Evolutionary conservation across 495 filamentous ascomycete species (phyloP).

Genomic region (Penicillium antarcticum): DNA sequence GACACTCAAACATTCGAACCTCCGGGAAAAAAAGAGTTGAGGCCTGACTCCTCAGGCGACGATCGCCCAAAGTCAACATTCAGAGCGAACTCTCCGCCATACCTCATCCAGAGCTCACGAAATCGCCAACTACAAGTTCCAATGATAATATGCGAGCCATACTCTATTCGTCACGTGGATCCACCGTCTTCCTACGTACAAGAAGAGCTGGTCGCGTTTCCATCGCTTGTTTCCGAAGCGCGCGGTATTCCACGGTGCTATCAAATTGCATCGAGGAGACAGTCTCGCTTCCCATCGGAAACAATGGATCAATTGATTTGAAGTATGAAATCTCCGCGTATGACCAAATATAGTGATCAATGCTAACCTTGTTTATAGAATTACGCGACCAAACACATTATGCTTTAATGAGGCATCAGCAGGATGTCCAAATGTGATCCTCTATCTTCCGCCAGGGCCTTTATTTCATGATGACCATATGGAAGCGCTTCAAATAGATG

Average conservation of each 20-base stretch:
- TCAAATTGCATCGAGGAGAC: constrained; percentile 14
- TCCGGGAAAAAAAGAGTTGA: too few relatives aligned
- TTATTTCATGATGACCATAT: constrained; percentile 15
- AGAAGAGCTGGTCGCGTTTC: neutral
- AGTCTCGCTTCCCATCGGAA: constrained; percentile 28
- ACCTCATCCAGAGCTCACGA: constrained; percentile 27
- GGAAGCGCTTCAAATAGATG: neutral
- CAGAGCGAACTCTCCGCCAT: too few relatives aligned
- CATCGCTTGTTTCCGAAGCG: neutral
- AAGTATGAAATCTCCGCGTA: constrained; percentile 13
- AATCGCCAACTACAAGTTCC: neutral
- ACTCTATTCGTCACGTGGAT: neutral
- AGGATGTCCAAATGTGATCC: constrained; percentile 27
- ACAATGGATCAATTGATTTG: constrained; percentile 31
- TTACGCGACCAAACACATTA: constrained; percentile 20
- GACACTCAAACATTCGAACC: too few relatives aligned
- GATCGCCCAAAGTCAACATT: constrained; percentile 38
- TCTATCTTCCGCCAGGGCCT: constrained; percentile 38
- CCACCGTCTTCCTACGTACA: neutral
- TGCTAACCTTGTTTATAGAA: constrained; percentile 12
- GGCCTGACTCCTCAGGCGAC: constrained; percentile 1
- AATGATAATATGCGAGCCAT: constrained; percentile 13
- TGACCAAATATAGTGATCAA: neutral
- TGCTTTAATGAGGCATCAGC: neutral
- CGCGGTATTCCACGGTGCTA: constrained; percentile 4